Base-by-base conservation (phyloP, 2,329 filamentous ascomycete genomes). In the Monascus ruber region DNA sequence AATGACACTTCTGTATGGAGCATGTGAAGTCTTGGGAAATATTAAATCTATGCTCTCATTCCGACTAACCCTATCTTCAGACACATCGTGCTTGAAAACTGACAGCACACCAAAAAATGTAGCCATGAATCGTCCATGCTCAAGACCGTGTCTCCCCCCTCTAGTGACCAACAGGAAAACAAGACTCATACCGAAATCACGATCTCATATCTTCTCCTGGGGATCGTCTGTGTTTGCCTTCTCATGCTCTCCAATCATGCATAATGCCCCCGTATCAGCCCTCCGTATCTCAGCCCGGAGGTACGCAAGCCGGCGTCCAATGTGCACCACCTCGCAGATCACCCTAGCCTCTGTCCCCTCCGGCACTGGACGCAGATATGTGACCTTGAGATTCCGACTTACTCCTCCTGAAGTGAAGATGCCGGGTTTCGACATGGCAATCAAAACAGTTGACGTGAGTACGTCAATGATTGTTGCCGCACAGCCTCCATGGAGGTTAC, bases 401-500 rank as follows among this genome's bases (percentile, higher is more conserved):
- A 85, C 79, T 31, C 81, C 81, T 24, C 79, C 68, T 31, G 62
- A 64, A 40, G 69, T 62, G 73, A 81, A 83, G 55, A 72, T 76
- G 5, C 77, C 80, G 0, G 73, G 74, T 24, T 63, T 64, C 34
- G 71, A 70, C 37, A 81, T 57, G 31, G 79, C 68, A 6, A 71
- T 59, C 8, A 85, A 58, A 3, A 76, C 66, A 11, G 76, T 56
- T 3, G 75, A 76, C 0, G 82, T 84, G 48, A 75, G 71, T 41
- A 74, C 64, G 60, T 86, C 83, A 47, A 85, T 79, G 4, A 86
- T 60, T 0, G 79, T 79, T 2, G 82, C 73, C 0, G 76, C 69
- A 45, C 76, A 79, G 11, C 91, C 91, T n/a, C 84, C 86, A 61
- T 93, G 91, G 53, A 96, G 68, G 60, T 94, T 96, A 32, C 88